Evolutionary conservation across 371 early-diverging fungal species (phyloP).

Genomic region (Mucor piriformis): DNA sequence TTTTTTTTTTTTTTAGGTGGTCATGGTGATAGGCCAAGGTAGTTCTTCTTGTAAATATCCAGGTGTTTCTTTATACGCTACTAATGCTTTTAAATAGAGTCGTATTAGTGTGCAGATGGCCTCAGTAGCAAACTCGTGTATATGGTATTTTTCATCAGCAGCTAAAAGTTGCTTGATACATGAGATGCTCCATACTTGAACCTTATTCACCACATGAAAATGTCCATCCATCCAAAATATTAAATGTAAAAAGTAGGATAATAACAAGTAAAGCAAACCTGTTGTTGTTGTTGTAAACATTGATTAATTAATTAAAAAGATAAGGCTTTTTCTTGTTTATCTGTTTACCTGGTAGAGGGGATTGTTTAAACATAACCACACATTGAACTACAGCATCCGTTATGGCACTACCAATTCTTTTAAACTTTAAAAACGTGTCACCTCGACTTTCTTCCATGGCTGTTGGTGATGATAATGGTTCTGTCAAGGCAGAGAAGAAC

Average conservation of each 20-base stretch:
- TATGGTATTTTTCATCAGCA: slow-evolving; percentile 61
- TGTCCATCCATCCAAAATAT: slow-evolving; percentile 54
- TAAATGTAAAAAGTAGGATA: slow-evolving; percentile 50
- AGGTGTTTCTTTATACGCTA: slow-evolving; percentile 67
- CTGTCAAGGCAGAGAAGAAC: not conserved
- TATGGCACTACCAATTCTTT: slow-evolving; percentile 39
- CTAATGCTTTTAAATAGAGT: slow-evolving; percentile 60
- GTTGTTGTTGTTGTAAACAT: no score
- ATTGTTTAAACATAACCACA: slow-evolving; percentile 65
- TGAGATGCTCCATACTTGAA: slow-evolving; percentile 50
- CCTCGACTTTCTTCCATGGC: not conserved
- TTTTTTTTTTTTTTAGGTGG: not conserved
- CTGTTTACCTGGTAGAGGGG: slow-evolving; percentile 61
- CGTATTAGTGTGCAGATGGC: slow-evolving; percentile 56
- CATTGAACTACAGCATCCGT: slow-evolving; percentile 50
- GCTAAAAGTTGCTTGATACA: slow-evolving; percentile 56
- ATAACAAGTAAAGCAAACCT: slow-evolving; percentile 36
- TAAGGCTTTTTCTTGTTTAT: not conserved
- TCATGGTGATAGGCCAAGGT: not conserved
- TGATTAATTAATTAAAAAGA: not conserved
- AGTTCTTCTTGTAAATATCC: not conserved
- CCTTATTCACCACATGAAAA: slow-evolving; percentile 54
- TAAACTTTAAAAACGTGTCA: slow-evolving; percentile 33
- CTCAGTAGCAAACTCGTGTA: slow-evolving; percentile 63
- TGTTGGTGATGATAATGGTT: not conserved